Evolutionary conservation across 2,329 filamentous ascomycete genomes (phyloP).

Genomic region (Pyricularia sp.): DNA sequence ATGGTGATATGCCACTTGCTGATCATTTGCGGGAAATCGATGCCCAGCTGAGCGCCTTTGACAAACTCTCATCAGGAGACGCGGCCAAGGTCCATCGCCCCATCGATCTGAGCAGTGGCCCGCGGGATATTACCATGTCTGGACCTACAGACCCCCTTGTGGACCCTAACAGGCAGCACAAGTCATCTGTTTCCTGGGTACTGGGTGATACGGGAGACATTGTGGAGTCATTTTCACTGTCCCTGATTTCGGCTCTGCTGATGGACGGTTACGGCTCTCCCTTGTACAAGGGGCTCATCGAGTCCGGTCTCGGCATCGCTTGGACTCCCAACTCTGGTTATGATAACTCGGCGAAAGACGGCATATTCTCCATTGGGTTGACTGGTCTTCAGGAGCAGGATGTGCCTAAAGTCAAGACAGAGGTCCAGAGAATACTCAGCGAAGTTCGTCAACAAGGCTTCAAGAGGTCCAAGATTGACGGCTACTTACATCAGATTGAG

Average conservation of each 20-base stretch:
- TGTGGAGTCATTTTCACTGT: constrained; percentile 77
- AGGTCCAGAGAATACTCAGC: constrained; percentile 58
- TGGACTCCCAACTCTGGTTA: constrained; percentile 93
- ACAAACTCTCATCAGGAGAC: constrained; percentile 30
- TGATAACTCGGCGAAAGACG: constrained; percentile 61
- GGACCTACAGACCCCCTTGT: constrained; percentile 82
- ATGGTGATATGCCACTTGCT: constrained; percentile 77
- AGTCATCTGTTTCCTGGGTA: constrained; percentile 89
- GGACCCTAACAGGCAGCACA: constrained; percentile 75
- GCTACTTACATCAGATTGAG: constrained; percentile 86
- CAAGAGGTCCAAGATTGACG: constrained; percentile 80
- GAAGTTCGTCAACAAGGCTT: constrained; percentile 67
- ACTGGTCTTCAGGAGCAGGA: constrained; percentile 79
- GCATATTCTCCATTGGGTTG: constrained; percentile 81
- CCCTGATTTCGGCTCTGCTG: constrained; percentile 68
- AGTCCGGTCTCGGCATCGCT: constrained; percentile 79
- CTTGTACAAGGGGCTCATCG: constrained; percentile 76
- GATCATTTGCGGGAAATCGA: constrained; percentile 73
- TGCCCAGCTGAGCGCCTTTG: constrained; percentile 59
- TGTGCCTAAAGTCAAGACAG: constrained; percentile 61
- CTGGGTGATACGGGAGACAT: constrained; percentile 72
- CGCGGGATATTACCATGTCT: constrained; percentile 54
- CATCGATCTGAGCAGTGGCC: constrained; percentile 53
- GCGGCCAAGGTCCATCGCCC: constrained; percentile 67
- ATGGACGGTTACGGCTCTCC: constrained; percentile 94